A percentile compares a stretch with the other conserved stretches of the same genome.
These are phyloP conservation scores for Suillus subalutaceus DNA, from an alignment of 768 basidiomycete genomes.

Conservation along the genomic window DNA sequence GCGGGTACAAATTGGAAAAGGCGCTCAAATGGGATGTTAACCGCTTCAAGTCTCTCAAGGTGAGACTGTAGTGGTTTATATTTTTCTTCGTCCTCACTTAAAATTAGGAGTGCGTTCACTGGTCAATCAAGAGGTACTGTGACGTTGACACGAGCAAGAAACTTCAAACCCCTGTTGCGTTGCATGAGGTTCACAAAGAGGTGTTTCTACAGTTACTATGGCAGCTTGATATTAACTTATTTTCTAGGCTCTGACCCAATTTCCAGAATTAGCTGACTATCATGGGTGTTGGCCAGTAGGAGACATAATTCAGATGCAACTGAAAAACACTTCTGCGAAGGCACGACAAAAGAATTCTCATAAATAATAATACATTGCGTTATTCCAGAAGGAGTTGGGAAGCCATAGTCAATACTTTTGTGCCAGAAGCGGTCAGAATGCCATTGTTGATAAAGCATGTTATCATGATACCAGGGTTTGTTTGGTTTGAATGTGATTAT, in stretches of 20 bases:
- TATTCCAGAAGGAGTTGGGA: too few species aligned
- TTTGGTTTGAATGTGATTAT: too few species aligned
- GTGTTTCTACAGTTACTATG: too few species aligned
- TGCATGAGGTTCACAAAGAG: too few species aligned
- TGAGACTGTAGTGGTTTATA: neutral
- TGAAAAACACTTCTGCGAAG: neutral
- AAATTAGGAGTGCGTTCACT: neutral
- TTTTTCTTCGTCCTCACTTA: too few species aligned
- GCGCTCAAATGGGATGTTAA: slow-evolving; percentile 8
- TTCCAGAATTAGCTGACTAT: neutral
- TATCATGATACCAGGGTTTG: too few species aligned
- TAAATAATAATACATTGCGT: too few species aligned
- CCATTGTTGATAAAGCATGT: too few species aligned
- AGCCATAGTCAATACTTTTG: too few species aligned
- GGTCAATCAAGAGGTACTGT: neutral
- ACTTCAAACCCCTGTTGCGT: neutral
- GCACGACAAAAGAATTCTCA: neutral
- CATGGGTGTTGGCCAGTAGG: slow-evolving; percentile 5
- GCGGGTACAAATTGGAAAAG: slow-evolving; percentile 14
- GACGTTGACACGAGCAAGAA: neutral
- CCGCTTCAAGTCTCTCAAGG: slow-evolving; percentile 1
- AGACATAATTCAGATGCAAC: slow-evolving; percentile 7
- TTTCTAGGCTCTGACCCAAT: neutral
- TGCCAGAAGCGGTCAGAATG: too few species aligned
- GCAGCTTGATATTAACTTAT: too few species aligned